Base-by-base conservation (phyloP, 2,329 filamentous ascomycete species). In the Diaporthe humulicola region DNA sequence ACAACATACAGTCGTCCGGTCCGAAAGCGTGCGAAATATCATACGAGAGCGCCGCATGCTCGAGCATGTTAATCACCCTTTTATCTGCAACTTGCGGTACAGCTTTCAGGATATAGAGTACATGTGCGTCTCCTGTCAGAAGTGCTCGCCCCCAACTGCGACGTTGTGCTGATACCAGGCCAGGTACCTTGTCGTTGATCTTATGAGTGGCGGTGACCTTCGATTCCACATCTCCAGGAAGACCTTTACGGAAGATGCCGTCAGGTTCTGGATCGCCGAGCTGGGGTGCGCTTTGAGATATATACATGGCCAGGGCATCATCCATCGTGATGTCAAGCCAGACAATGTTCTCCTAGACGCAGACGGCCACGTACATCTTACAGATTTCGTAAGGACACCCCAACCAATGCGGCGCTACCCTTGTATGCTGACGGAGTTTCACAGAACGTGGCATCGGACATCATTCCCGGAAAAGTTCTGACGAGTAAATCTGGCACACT, bases 71-170 rank as follows among this genome's bases (percentile, higher is more conserved):
- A 98, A 98, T 83, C 97, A 99, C 82, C 95, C 96, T 36, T 99
- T 98, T 84, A 94, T 99, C 79, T 98, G 96, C 88, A 99, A 99
- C 85, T 87, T 99, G 88, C 94, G 97, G 81, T 99, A 98, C 87
- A 98, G 96, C 86, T 99, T 99, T 83, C 97, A 99, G 86, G 97
- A 99, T 85, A 95, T 98, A 80, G 97, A 99, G 85, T 99, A 99
- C 86, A 93, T 99, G 95, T 98, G 88, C 81, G 94, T 84, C 75
- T 36, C 52, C 36, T 25, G 42, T 45, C 40, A n/a, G 17, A 30
- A 38, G 45, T n/a, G 28, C 25, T 33, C 36, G 3, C 28, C 28
- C 57, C n/a, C 15, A 4, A 33, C n/a, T 58, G n/a, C 38, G 22
- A 12, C 45, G 45, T 38, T 3, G 36, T 54, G 70, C 77, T 80